Conservation (phyloP, 2,329 filamentous ascomycete genomes). For the Alternaria gansuensis region DNA sequence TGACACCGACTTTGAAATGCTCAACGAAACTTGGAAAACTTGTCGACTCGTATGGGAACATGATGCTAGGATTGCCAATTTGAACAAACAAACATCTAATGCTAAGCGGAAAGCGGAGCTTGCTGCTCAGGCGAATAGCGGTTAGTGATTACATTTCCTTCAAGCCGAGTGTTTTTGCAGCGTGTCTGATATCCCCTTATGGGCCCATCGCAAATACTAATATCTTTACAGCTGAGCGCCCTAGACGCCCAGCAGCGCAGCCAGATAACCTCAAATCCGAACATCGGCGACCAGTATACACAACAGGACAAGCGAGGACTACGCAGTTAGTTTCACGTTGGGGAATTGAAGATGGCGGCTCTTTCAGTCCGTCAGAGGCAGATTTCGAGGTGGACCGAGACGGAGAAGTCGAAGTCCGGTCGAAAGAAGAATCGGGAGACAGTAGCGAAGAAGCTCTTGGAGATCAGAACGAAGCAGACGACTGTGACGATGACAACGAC, state of each 20-base stretch:
- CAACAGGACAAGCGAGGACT: not conserved
- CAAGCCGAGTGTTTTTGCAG: not conserved
- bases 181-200: not conserved
- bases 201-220: not conserved
- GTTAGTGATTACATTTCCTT: not conserved
- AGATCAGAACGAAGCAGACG: not conserved
- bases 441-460: not conserved
- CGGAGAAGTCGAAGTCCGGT: too few relatives aligned
- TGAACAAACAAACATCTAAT: not conserved
- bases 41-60: slow-evolving; percentile 3
- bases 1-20: not conserved
- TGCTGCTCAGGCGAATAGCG: not conserved
- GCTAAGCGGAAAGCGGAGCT: not conserved
- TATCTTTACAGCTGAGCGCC: not conserved
- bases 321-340: too few relatives aligned
- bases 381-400: too few relatives aligned
- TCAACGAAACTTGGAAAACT: not conserved
- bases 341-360: too few relatives aligned
- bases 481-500: not conserved
- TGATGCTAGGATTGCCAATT: not conserved
- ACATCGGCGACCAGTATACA: not conserved
- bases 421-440: not conserved
- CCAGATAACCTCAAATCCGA: not conserved
- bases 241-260: not conserved
- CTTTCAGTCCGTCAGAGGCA: too few relatives aligned